Percentiles rank a stretch among this genome's conserved stretches.
Conservation (phyloP, 371 early-diverging fungal species). For the Choanephora cucurbitarum region DNA sequence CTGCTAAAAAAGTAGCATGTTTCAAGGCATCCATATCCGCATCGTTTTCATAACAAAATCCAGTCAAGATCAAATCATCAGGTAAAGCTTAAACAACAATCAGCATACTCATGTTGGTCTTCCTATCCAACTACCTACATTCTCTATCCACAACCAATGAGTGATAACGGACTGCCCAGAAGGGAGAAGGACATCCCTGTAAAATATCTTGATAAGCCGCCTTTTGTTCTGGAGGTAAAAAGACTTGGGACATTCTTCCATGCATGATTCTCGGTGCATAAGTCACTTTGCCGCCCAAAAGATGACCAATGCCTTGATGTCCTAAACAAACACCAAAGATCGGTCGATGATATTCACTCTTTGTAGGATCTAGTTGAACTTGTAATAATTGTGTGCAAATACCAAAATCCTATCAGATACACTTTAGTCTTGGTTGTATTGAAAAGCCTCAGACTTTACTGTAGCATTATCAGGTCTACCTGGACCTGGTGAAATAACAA, state of each 20-base stretch:
- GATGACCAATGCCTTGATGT: slow-evolving; percentile 89
- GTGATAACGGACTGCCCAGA: slow-evolving; percentile 89
- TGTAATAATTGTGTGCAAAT: slow-evolving; percentile 70
- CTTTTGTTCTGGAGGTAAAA: slow-evolving; percentile 3
- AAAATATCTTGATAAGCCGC: slow-evolving; percentile 53
- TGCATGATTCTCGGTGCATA: slow-evolving; percentile 80
- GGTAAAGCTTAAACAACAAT: slow-evolving; percentile 56
- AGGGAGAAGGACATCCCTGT: slow-evolving; percentile 59
- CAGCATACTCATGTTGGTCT: not conserved
- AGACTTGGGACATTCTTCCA: slow-evolving; percentile 77
- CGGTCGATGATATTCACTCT: slow-evolving; percentile 57
- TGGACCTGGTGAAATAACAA: slow-evolving; percentile 95
- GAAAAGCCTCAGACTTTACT: slow-evolving; percentile 30
- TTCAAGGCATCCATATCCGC: slow-evolving; percentile 43
- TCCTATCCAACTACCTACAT: slow-evolving; percentile 16
- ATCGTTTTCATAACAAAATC: slow-evolving; percentile 58
- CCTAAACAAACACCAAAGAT: slow-evolving; percentile 98
- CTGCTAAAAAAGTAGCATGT: slow-evolving; percentile 34
- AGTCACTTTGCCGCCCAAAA: slow-evolving; percentile 78
- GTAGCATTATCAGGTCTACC: slow-evolving; percentile 66
- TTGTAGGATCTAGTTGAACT: slow-evolving; percentile 42
- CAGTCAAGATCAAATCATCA: slow-evolving; percentile 50
- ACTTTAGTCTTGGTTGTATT: no score
- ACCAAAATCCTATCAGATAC: slow-evolving; percentile 88
- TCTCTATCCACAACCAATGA: slow-evolving; percentile 75